Evolutionary conservation across 73 alveolate species (phyloP).

Genomic region (Effrenium voratum): DNA sequence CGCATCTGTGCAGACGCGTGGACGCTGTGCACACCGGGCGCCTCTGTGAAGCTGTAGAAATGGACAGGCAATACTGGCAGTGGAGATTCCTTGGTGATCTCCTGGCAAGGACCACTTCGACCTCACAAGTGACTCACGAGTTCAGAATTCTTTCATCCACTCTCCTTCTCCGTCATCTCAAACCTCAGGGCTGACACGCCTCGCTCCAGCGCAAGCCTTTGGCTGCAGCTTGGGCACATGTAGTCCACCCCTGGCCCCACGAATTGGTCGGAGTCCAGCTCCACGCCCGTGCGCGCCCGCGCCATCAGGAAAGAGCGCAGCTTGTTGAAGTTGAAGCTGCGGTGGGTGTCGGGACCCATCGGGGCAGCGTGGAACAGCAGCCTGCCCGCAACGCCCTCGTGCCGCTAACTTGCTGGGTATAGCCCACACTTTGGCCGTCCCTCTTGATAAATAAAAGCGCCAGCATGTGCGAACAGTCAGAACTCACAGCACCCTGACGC

Average conservation of each 20-base stretch:
- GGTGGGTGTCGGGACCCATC: conserved; percentile 63
- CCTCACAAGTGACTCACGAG: not conserved
- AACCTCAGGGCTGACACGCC: not conserved
- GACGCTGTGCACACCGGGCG: not conserved
- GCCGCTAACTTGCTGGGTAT: too few relatives aligned
- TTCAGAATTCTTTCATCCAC: not conserved
- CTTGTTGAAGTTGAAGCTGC: conserved; percentile 82
- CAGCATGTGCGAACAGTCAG: too few relatives aligned
- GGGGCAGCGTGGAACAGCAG: conserved; percentile 57
- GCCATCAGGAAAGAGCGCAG: conserved; percentile 53
- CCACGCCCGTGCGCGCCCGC: conserved; percentile 48
- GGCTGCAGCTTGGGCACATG: not conserved
- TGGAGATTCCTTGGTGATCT: conserved; percentile 7
- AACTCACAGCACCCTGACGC: too few relatives aligned
- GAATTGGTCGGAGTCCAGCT: conserved; percentile 70
- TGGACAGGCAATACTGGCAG: conserved; percentile 56
- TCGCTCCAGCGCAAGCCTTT: too few relatives aligned
- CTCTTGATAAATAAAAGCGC: too few relatives aligned
- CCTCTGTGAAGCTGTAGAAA: conserved; percentile 84
- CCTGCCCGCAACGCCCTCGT: not conserved
- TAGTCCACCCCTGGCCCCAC: conserved; percentile 83
- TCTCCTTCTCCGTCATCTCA: conserved; percentile 73
- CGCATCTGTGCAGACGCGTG: not conserved
- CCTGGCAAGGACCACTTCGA: not conserved
- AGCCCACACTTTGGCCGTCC: too few relatives aligned